phyloP scores from a whole-genome alignment of 352 stramenopile species.

The Phytophthora sp. region DNA sequence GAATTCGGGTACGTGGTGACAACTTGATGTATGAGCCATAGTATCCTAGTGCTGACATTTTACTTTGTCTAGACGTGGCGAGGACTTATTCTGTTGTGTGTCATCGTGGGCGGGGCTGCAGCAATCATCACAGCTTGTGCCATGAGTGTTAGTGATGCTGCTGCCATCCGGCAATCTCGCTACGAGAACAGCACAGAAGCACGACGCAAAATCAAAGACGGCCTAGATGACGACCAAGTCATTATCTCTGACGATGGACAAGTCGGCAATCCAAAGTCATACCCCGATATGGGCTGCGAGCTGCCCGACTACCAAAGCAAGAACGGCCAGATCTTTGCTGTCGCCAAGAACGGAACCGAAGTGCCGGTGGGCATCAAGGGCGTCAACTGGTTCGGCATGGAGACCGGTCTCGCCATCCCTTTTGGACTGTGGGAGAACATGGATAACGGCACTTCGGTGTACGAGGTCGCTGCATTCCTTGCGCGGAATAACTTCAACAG shows the following conservation, averaged over 20 bases:
- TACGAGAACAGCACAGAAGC: slow-evolving; percentile 36
- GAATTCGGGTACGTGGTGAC: slow-evolving; percentile 42
- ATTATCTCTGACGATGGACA: slow-evolving; percentile 55
- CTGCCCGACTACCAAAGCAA: slow-evolving; percentile 68
- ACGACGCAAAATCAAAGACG: slow-evolving; percentile 45
- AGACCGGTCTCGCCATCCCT: slow-evolving; percentile 53
- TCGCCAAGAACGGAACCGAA: slow-evolving; percentile 58
- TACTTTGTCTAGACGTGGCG: slow-evolving; percentile 48
- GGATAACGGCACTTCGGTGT: slow-evolving; percentile 75
- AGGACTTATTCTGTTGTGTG: slow-evolving; percentile 53
- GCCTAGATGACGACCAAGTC: slow-evolving; percentile 28
- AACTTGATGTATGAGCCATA: not conserved
- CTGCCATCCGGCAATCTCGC: slow-evolving; percentile 14
- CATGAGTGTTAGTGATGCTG: slow-evolving; percentile 28
- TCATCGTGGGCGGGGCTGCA: slow-evolving; percentile 43
- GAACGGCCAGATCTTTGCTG: slow-evolving; percentile 46
- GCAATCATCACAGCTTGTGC: slow-evolving; percentile 55
- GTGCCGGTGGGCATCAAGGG: slow-evolving; percentile 60
- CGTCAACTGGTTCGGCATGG: slow-evolving; percentile 81
- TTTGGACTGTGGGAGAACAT: slow-evolving; percentile 81
- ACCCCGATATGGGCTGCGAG: slow-evolving; percentile 53
- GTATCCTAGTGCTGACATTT: not conserved
- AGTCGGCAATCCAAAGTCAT: slow-evolving; percentile 55
- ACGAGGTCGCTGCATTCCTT: slow-evolving; percentile 66
- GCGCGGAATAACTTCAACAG: slow-evolving; percentile 74